Conservation (phyloP, 768 basidiomycete species). For the Boletellus ananas region DNA sequence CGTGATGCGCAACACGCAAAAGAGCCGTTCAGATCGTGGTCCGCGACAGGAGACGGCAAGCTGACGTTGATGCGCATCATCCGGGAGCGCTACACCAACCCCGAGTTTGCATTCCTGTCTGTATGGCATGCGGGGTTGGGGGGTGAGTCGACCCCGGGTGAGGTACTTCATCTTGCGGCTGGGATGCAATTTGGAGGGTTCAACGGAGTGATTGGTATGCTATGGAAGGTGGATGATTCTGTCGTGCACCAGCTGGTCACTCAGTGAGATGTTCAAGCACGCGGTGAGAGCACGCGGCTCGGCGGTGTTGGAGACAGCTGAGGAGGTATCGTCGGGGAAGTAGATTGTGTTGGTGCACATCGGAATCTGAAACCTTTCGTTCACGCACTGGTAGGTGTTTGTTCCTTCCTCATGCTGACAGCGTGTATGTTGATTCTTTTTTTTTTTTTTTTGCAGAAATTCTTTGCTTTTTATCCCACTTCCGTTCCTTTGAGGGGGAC, state of each 20-base stretch:
- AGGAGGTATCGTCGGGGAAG: slow-evolving; percentile 3
- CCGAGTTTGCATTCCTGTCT: neutral
- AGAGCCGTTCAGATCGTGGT: neutral
- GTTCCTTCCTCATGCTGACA: neutral
- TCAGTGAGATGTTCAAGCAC: neutral
- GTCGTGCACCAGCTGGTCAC: neutral
- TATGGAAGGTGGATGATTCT: neutral
- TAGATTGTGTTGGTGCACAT: neutral
- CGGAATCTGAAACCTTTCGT: neutral
- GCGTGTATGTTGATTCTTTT: too few relatives aligned
- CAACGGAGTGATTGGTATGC: neutral
- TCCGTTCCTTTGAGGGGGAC: too few relatives aligned
- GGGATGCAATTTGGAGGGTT: neutral
- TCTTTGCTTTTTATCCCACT: too few relatives aligned
- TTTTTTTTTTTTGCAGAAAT: too few relatives aligned
- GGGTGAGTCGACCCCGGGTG: neutral
- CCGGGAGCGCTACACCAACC: neutral
- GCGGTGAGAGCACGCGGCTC: neutral
- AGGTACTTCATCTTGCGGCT: neutral
- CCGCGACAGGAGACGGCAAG: neutral
- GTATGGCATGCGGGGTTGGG: neutral
- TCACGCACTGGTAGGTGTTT: neutral
- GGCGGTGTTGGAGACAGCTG: neutral
- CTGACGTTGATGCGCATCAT: neutral
- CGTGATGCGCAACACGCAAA: neutral